These are phyloP conservation scores for Pyricularia grisea DNA, from an alignment of 2,329 filamentous ascomycete genomes.

Conservation along the genomic window DNA sequence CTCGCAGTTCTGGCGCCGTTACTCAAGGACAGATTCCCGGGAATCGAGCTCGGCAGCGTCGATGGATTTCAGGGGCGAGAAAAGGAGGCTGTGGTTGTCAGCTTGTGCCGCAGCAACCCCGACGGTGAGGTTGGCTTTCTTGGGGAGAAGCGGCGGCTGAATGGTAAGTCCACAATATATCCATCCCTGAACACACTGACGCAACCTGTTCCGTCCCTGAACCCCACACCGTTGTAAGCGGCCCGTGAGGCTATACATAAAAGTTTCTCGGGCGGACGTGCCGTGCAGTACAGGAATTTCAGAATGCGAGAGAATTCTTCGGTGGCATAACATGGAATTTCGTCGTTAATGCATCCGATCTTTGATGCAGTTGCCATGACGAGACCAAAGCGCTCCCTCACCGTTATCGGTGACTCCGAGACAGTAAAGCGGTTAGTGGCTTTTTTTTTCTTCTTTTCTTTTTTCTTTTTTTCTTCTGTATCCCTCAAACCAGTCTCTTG, in stretches of 20 bases:
- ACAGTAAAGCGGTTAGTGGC: slow-evolving; percentile 64
- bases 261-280: background rate
- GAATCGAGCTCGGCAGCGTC: slow-evolving; percentile 89
- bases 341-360: slow-evolving; percentile 16
- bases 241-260: background rate
- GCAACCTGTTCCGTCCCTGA: background rate
- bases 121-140: slow-evolving; percentile 87
- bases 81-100: slow-evolving; percentile 91
- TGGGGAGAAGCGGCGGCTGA: slow-evolving; percentile 81
- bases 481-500: slow-evolving; percentile 3
- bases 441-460: slow-evolving; percentile 1
- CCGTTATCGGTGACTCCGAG: slow-evolving; percentile 87
- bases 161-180: slow-evolving; percentile 48
- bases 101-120: slow-evolving; percentile 84
- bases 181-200: background rate
- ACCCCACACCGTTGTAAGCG: background rate
- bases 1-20: slow-evolving; percentile 65
- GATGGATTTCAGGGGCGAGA: slow-evolving; percentile 94
- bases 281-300: too few relatives aligned
- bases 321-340: background rate
- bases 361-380: slow-evolving; percentile 78
- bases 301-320: background rate
- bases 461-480: background rate
- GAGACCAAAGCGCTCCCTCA: slow-evolving; percentile 79
- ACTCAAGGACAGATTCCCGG: slow-evolving; percentile 72